Conservation (phyloP, 139 green algal species). For the Chlorella sp. region DNA sequence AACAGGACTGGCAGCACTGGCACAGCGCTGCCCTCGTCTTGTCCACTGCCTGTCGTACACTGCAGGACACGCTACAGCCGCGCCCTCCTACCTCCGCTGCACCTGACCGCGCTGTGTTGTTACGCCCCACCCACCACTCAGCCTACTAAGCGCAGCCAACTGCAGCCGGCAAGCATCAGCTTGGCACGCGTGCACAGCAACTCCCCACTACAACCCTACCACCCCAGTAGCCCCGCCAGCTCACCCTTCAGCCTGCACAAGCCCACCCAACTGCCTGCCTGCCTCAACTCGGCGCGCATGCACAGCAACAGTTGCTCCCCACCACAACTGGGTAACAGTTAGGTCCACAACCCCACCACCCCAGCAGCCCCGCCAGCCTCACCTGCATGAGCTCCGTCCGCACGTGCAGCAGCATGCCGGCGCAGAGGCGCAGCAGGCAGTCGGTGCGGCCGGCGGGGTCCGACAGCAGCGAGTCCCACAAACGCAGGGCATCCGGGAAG, state of each 20-base stretch:
- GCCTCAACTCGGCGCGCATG: not conserved
- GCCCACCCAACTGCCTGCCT: not conserved
- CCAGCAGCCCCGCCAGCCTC: not conserved
- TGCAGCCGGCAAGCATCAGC: no score
- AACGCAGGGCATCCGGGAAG: constrained; percentile 82
- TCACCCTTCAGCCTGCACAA: not conserved
- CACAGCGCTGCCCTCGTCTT: no score
- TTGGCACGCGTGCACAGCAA: no score
- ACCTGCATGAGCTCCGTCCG: constrained; percentile 70
- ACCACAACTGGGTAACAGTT: no score
- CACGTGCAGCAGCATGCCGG: constrained; percentile 87
- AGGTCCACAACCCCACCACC: not conserved
- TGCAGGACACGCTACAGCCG: no score
- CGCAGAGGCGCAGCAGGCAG: constrained; percentile 86
- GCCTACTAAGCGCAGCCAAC: no score
- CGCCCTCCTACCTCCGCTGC: no score
- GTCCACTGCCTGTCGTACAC: no score
- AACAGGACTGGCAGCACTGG: not conserved
- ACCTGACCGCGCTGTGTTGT: no score
- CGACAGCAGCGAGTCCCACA: constrained; percentile 91
- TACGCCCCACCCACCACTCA: no score
- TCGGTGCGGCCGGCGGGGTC: constrained; percentile 66
- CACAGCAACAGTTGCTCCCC: not conserved
- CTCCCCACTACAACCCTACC: no score
- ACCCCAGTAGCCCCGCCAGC: no score